Conservation (phyloP, 1,284 basidiomycete species). For the Sphagnurus paluster region DNA sequence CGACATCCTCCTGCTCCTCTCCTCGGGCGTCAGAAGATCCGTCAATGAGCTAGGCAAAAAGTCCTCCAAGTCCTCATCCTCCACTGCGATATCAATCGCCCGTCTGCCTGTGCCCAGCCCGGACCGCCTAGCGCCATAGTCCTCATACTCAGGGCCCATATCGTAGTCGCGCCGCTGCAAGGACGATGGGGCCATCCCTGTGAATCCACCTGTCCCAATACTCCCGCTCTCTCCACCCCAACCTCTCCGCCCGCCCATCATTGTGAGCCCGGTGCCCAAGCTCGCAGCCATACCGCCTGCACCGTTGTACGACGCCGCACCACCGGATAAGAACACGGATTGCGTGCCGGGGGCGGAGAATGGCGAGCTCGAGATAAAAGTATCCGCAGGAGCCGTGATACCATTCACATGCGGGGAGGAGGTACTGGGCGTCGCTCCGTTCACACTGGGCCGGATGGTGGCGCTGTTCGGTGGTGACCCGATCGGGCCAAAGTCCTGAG, state of each 20-base stretch:
- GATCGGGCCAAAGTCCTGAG: constrained; percentile 71
- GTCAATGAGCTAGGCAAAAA: constrained; percentile 84
- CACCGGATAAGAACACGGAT: constrained; percentile 45
- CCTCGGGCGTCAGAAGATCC: constrained; percentile 86
- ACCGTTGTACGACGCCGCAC: constrained; percentile 19
- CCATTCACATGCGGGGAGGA: constrained; percentile 34
- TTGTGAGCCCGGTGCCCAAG: constrained; percentile 40
- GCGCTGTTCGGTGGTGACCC: constrained; percentile 61
- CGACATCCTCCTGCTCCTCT: constrained; percentile 75
- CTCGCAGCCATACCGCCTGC: constrained; percentile 39
- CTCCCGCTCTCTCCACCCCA: constrained; percentile 27
- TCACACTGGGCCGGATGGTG: constrained; percentile 6
- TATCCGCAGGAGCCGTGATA: constrained; percentile 29
- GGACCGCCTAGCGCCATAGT: constrained; percentile 21
- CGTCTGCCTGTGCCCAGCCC: constrained; percentile 22
- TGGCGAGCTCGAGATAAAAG: constrained; percentile 58
- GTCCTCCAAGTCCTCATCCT: constrained; percentile 82
- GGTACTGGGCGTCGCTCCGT: constrained; percentile 29
- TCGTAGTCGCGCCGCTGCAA: constrained; percentile 24
- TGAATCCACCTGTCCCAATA: constrained; percentile 23
- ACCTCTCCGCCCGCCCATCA: constrained; percentile 36
- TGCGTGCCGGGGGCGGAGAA: constrained; percentile 70
- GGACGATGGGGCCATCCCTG: constrained; percentile 26
- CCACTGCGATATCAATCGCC: constrained; percentile 46
- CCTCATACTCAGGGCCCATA: constrained; percentile 34